Conservation (phyloP, 148 eudicot species). For the Silene conica region DNA sequence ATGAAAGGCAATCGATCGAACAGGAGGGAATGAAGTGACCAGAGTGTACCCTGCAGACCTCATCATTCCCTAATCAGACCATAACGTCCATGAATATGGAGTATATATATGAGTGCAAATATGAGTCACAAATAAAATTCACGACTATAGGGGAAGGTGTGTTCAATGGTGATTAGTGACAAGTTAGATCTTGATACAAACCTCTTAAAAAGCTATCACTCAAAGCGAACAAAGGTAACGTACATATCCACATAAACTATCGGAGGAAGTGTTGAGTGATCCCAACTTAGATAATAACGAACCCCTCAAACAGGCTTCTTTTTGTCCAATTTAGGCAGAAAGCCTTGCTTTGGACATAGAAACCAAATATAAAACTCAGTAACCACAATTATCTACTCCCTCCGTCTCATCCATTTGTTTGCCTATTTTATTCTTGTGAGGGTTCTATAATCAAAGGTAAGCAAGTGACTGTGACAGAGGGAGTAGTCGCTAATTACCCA, state of each 20-base stretch:
- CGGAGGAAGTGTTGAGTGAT: not conserved
- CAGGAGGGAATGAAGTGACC: slow-evolving; percentile 63
- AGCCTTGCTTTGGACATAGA: slow-evolving; percentile 1
- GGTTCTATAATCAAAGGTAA: no score
- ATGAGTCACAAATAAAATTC: slow-evolving; percentile 28
- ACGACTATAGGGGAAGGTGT: not conserved
- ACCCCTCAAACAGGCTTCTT: not conserved
- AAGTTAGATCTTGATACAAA: not conserved
- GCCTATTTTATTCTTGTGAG: no score
- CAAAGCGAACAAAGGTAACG: not conserved
- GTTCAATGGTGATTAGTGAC: slow-evolving; percentile 9
- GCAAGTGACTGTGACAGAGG: no score
- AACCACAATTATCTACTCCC: not conserved
- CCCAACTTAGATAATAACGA: not conserved
- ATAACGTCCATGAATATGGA: slow-evolving; percentile 37
- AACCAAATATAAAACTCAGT: not conserved
- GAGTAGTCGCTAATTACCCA: no score
- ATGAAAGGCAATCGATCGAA: slow-evolving; percentile 42
- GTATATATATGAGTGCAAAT: slow-evolving; percentile 45
- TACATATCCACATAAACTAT: not conserved
- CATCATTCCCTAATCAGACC: slow-evolving; percentile 58
- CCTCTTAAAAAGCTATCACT: not conserved
- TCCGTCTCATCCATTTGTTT: no score
- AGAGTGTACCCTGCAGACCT: slow-evolving; percentile 66
- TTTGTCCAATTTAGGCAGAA: not conserved